A percentile compares a stretch with the other conserved stretches of the same genome.
phyloP scores from a whole-genome alignment of 176 grass and related monocot species.

The Juncus effusus region DNA sequence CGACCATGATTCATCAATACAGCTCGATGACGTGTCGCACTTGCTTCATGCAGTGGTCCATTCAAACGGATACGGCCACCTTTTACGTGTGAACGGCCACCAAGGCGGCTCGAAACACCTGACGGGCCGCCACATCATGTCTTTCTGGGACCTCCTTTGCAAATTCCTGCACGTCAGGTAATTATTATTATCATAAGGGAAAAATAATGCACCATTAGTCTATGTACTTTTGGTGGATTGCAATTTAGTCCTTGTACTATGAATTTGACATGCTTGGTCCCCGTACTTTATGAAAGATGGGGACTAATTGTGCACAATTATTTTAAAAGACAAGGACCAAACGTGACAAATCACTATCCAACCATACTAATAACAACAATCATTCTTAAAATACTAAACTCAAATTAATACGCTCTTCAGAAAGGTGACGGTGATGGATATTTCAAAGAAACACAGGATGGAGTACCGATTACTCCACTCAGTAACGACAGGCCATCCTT shows the following conservation, averaged over 20 bases:
- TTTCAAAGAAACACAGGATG: conserved; percentile 94
- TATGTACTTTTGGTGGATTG: too few relatives aligned
- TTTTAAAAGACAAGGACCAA: too few relatives aligned
- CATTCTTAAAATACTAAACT: too few relatives aligned
- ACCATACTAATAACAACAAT: too few relatives aligned
- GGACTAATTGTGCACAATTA: too few relatives aligned
- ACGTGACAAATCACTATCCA: too few relatives aligned
- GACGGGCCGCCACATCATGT: conserved; percentile 85
- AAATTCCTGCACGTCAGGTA: conserved; percentile 80
- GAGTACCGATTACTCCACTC: conserved; percentile 83
- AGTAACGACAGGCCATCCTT: conserved; percentile 66
- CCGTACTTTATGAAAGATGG: too few relatives aligned
- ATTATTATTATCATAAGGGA: conserved; percentile 4
- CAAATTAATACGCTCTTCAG: conserved; percentile 24
- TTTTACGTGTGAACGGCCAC: conserved; percentile 87
- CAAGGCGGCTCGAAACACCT: conserved; percentile 78
- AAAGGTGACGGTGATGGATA: conserved; percentile 96
- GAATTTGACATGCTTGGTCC: too few relatives aligned
- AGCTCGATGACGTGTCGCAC: conserved; percentile 68
- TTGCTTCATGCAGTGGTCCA: conserved; percentile 93
- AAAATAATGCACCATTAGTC: too few relatives aligned
- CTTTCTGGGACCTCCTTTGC: conserved; percentile 89
- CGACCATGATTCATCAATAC: conserved; percentile 20
- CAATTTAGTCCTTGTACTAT: too few relatives aligned
- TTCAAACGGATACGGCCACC: conserved; percentile 86